Conservation (phyloP, 2,329 filamentous ascomycete species). For the Plenodomus tracheiphilus region DNA sequence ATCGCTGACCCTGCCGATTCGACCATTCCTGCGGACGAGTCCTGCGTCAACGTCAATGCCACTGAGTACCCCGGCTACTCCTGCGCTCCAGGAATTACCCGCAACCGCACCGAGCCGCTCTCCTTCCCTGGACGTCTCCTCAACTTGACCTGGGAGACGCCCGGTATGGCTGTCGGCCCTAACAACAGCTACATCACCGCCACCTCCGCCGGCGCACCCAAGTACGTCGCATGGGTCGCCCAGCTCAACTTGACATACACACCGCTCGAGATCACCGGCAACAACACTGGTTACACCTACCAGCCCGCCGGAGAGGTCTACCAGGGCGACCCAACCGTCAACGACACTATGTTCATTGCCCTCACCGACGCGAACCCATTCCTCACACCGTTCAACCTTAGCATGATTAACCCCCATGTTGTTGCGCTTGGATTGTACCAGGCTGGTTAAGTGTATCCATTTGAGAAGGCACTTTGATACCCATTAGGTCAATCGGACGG, state of each 20-base stretch:
- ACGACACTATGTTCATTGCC: slow-evolving; percentile 78
- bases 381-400: slow-evolving; percentile 77
- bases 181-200: slow-evolving; percentile 81
- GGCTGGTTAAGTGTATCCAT: slow-evolving; percentile 60
- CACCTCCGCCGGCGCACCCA: slow-evolving; percentile 59
- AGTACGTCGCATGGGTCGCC: slow-evolving; percentile 74
- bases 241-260: slow-evolving; percentile 66
- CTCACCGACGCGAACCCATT: slow-evolving; percentile 70
- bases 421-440: slow-evolving; percentile 76
- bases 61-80: slow-evolving; percentile 58
- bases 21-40: slow-evolving; percentile 51
- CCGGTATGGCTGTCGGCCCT: slow-evolving; percentile 70
- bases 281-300: slow-evolving; percentile 65
- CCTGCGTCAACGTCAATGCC: slow-evolving; percentile 61
- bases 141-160: slow-evolving; percentile 71
- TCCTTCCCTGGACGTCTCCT: slow-evolving; percentile 75
- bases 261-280: slow-evolving; percentile 65
- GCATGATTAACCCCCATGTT: slow-evolving; percentile 74
- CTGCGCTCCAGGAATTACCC: slow-evolving; percentile 67
- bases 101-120: slow-evolving; percentile 71
- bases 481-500: no score
- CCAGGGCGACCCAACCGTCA: slow-evolving; percentile 68
- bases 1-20: slow-evolving; percentile 59
- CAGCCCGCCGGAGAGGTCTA: slow-evolving; percentile 74
- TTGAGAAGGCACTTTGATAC: no score